phyloP scores from a whole-genome alignment of 176 grass and related monocot genomes.

The Carex scoparia region DNA sequence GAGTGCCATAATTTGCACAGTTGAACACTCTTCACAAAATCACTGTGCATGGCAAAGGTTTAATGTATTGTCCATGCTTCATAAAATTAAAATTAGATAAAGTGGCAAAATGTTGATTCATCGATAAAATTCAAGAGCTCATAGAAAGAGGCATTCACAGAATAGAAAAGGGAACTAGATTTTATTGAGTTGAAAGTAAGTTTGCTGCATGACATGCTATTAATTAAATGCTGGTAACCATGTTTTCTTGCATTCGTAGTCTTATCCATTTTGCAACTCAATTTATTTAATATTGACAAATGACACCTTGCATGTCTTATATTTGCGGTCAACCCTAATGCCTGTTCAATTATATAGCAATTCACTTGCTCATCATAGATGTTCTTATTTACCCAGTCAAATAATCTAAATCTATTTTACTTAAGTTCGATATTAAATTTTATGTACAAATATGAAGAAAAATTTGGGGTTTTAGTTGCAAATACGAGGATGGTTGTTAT shows the following conservation, averaged over 20 bases:
- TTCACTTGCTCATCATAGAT: neutral
- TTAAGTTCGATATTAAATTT: neutral
- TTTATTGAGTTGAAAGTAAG: neutral
- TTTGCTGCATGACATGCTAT: neutral
- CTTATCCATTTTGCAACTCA: no score
- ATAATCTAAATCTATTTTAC: neutral
- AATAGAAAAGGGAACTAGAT: neutral
- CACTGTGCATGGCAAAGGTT: slow-evolving; percentile 63
- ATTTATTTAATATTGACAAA: neutral
- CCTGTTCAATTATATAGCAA: neutral
- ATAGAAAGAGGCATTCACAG: neutral
- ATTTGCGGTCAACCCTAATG: neutral
- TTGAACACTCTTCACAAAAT: slow-evolving; percentile 60
- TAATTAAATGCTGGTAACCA: neutral
- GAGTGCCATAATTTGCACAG: slow-evolving; percentile 83
- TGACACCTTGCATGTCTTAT: neutral
- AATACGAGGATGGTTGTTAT: neutral
- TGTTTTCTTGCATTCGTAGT: neutral
- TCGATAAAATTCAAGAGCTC: neutral
- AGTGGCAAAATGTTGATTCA: neutral
- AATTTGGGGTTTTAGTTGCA: neutral
- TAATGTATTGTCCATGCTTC: neutral
- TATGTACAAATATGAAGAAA: neutral
- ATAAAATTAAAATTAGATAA: no score
- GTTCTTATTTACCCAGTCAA: neutral